Evolutionary conservation across 2,329 filamentous ascomycete genomes (phyloP), one percentile per base, ranked within the genome.

Genomic region (Aspergillus sp.): DNA sequence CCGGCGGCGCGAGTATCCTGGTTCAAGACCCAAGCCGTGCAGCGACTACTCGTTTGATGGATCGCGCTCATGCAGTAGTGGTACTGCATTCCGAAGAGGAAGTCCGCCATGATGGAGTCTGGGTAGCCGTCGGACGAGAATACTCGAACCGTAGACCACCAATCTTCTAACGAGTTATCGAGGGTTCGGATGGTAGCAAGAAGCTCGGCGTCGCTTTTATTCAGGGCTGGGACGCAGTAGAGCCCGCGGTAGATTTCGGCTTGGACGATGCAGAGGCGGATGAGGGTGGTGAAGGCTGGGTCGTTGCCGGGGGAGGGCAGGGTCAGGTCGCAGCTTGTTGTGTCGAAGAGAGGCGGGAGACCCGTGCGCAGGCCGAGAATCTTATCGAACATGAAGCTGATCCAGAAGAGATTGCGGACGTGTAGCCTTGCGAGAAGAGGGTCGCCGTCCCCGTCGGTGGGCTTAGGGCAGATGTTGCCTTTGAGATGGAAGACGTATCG

Each of bases 1-100:
- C 56, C 53, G 3, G 49, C 34, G 2, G 36, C 50, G 13, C 53
- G 41, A 0, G 59, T 56, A 38, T 61, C 49, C 26, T 56, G 53
- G 7, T 61, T 59, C 36, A 42, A 48, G 4, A 54, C 34, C 59
- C 59, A 59, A 4, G 45, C 32, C 8, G 41, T 56, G 15, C 59
- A 59, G 12, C 57, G 53, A 30, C 59, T 55, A 8, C 59, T 59
- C 2, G 53, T 48, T 48, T 61, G 59, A n/a, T 61, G 59, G n/a
- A 61, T 61, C 20, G 50, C 49, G 9, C 45, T 41, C 53, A 57
- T 54, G 24, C 56, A 59, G 50, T 59, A 59, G 34, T 59, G 53
- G 17, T 61, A 61, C 17, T 61, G 53, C 20, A 61, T 20, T 8
- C 59, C 32, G 17, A 59, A 36, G 18, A 61, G 6, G 20, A 38